Conservation (phyloP, 208 protist genomes). For the Wallacemonas sp. region DNA sequence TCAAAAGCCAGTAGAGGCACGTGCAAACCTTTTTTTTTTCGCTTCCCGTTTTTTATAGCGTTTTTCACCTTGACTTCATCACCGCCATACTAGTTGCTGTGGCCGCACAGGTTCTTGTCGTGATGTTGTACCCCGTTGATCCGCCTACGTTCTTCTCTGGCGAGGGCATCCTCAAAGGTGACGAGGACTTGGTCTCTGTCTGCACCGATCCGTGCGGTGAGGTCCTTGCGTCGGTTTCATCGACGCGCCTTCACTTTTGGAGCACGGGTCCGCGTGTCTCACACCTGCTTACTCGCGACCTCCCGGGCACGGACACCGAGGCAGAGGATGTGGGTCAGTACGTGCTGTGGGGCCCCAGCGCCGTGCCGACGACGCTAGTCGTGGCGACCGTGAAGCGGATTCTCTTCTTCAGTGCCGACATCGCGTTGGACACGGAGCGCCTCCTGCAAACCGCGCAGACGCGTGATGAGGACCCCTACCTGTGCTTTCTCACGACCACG, state of each 20-base stretch:
- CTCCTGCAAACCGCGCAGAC: conserved; percentile 3
- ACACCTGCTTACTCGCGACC: conserved; percentile 41
- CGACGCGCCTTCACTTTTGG: conserved; percentile 66
- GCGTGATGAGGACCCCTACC: neutral
- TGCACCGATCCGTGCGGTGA: conserved; percentile 36
- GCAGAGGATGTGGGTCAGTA: conserved; percentile 52
- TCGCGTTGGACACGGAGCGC: conserved; percentile 11
- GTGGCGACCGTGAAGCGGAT: conserved; percentile 53
- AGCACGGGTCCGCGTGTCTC: conserved; percentile 28
- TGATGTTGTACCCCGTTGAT: conserved; percentile 12
- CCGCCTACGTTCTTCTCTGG: conserved; percentile 20
- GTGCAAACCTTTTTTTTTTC: too few relatives aligned
- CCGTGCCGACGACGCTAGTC: conserved; percentile 36
- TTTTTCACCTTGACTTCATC: too few relatives aligned
- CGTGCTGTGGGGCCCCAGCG: conserved; percentile 64
- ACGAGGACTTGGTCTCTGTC: conserved; percentile 45
- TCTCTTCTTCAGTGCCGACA: conserved; percentile 45
- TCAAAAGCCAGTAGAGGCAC: too few relatives aligned
- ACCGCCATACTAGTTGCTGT: too few relatives aligned
- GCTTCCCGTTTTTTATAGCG: too few relatives aligned
- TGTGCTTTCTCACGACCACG: conserved; percentile 24
- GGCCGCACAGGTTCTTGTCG: too few relatives aligned
- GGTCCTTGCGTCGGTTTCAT: conserved; percentile 50
- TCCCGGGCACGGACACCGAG: conserved; percentile 32
- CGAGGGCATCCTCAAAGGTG: conserved; percentile 19